Base-by-base conservation (phyloP, 1,284 basidiomycete species). In the Nidula niveotomentosa region DNA sequence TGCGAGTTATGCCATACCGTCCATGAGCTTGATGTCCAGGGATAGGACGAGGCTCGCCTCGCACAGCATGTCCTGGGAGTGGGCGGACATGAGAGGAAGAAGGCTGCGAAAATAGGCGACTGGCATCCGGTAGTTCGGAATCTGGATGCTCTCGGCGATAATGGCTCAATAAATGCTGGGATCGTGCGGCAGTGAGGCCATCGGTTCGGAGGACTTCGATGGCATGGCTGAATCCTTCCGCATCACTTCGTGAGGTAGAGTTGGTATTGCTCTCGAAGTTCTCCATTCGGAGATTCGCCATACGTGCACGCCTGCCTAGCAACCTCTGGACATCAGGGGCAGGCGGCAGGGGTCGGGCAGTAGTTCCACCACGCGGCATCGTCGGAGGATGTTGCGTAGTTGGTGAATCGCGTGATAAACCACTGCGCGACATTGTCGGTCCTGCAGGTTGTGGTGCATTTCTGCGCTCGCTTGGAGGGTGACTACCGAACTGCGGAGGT, bases 151-250 rank as follows among this genome's bases (percentile, higher is more conserved):
- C 39, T 41, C 7, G 39, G 12, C 39, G 13, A 41, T 41, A 41
- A 41, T 17, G 12, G 39, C 10, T 41, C 12, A 8, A 13, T 17
- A 41, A 13, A 13, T 66, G 64, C 23, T 61, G 56, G 1, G 65
- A 61, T 23, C 66, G 63, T 6, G 51, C 49, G 7, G 18, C 18
- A 50, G 55, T 65, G 12, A 59, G 50, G 2, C 63, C 62, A 44
- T 68, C 66, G 5, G 59, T 59, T 30, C 66, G 59, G 18, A 71
- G 55, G 12, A 65, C 61, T 36, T 66, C 63, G 44, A 69, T 63
- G 5, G 65, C 65, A 48, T 63, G 59, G 45, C 51, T 59, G 8
- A 69, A 58, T 8, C 66, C 63, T 30, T 65, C 62, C 18, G 58
- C 53, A 36, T 63, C 58, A 18, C 61, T 59, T 15, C 56, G 36